phyloP scores from a whole-genome alignment of 116 monocot species.

The Dioscorea cayenensis region DNA sequence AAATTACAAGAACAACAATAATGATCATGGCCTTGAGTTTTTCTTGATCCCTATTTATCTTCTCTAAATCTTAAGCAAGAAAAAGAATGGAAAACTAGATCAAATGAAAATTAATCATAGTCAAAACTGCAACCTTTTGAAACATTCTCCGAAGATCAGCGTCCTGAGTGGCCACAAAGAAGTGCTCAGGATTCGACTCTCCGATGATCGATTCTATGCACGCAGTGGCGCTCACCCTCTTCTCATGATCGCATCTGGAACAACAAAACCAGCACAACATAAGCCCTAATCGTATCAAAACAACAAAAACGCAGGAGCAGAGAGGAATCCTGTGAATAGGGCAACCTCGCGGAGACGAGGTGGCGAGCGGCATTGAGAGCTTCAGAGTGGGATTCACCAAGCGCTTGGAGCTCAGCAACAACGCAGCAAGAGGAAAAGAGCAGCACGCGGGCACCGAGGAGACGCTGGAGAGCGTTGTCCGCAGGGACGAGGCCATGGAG shows the following conservation, averaged over 20 bases:
- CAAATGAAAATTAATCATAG: neutral
- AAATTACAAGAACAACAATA: too few species aligned
- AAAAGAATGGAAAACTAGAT: neutral
- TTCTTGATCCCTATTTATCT: too few species aligned
- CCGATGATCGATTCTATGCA: slow-evolving; percentile 60
- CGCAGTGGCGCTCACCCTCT: slow-evolving; percentile 45
- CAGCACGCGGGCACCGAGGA: slow-evolving; percentile 44
- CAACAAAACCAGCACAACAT: neutral
- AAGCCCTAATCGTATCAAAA: neutral
- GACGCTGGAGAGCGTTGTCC: slow-evolving; percentile 46
- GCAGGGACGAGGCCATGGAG: slow-evolving; percentile 48
- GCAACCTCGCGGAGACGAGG: slow-evolving; percentile 50
- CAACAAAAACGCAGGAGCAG: neutral
- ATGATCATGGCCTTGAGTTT: too few species aligned
- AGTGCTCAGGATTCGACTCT: slow-evolving; percentile 67
- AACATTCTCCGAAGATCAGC: slow-evolving; percentile 54
- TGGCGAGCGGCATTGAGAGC: slow-evolving; percentile 39
- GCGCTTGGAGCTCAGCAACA: slow-evolving; percentile 56
- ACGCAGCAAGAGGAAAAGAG: slow-evolving; percentile 70
- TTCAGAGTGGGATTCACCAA: slow-evolving; percentile 47
- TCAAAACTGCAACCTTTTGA: slow-evolving; percentile 36
- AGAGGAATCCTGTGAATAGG: neutral
- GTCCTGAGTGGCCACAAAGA: slow-evolving; percentile 91
- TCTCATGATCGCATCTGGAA: slow-evolving; percentile 86
- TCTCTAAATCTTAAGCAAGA: too few species aligned